phyloP scores from a whole-genome alignment of 495 filamentous ascomycete genomes.

The Tuber borchii region DNA sequence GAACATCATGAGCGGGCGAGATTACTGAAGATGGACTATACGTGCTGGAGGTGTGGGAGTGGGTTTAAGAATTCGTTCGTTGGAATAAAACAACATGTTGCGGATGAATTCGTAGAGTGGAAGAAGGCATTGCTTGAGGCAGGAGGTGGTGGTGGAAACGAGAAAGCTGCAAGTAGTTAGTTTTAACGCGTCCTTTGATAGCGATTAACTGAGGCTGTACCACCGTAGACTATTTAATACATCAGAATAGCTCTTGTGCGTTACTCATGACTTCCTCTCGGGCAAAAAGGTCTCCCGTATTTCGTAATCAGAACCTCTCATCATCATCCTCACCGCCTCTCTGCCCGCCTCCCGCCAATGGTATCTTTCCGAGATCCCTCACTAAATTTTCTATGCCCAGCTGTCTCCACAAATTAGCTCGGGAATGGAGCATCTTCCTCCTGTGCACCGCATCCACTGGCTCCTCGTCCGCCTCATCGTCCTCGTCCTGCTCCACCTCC shows the following conservation, averaged over 20 bases:
- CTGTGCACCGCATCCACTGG: not conserved
- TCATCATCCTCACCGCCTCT: not conserved
- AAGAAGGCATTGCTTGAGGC: slow-evolving; percentile 46
- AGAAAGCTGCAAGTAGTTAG: not conserved
- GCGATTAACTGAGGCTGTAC: not conserved
- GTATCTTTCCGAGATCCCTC: not conserved
- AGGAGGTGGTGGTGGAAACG: not conserved
- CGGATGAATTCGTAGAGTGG: slow-evolving; percentile 75
- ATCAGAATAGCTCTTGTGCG: not conserved
- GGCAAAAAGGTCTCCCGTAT: not conserved
- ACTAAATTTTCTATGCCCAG: not conserved
- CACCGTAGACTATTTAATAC: not conserved
- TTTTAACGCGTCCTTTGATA: not conserved
- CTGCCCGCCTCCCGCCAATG: not conserved
- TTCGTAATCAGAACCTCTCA: not conserved
- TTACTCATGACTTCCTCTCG: not conserved
- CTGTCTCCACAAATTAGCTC: not conserved
- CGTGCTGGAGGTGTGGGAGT: slow-evolving; percentile 79
- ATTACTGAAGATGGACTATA: slow-evolving; percentile 50
- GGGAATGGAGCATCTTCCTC: slow-evolving; percentile 1
- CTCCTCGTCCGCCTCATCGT: not conserved
- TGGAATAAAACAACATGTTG: slow-evolving; percentile 71
- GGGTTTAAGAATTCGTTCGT: slow-evolving; percentile 66
- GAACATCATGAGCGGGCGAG: slow-evolving; percentile 46
- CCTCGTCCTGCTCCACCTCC: not conserved